Evolutionary conservation across 1,139 yeast genomes (phyloP).

Genomic region (Hyphopichia pseudoburtonii): DNA sequence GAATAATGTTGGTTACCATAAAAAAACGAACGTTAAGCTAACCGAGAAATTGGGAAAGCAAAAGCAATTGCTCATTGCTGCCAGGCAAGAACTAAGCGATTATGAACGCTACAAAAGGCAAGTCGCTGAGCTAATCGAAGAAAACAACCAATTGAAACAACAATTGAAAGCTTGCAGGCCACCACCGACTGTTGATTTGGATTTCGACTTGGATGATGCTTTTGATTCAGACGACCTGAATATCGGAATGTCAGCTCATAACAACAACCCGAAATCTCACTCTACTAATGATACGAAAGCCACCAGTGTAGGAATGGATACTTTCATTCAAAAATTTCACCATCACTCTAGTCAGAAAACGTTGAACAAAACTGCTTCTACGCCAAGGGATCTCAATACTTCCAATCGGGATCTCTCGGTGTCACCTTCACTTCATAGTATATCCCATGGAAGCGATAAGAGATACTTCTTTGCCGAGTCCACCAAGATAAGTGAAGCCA

Average conservation of each 20-base stretch:
- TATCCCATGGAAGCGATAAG: neutral
- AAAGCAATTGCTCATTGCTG: slow-evolving; percentile 15
- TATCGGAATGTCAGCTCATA: no score
- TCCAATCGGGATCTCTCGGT: no score
- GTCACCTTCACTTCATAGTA: neutral
- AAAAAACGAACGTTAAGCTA: slow-evolving; percentile 8
- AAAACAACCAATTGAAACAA: slow-evolving; percentile 5
- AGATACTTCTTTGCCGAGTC: slow-evolving; percentile 15
- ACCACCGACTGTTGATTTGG: neutral
- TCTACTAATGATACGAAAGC: neutral
- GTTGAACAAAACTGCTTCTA: slow-evolving; percentile 3
- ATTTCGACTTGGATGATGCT: no score
- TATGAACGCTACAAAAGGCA: slow-evolving; percentile 11
- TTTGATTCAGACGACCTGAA: no score
- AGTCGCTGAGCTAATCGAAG: slow-evolving; percentile 8
- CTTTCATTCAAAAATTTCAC: slow-evolving; percentile 18
- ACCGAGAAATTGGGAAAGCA: slow-evolving; percentile 12
- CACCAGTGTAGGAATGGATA: slow-evolving; percentile 8
- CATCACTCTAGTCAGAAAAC: slow-evolving; percentile 13
- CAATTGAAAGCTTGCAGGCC: slow-evolving; percentile 4
- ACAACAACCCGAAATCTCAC: neutral
- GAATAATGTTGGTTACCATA: slow-evolving; percentile 11
- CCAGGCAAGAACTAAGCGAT: slow-evolving; percentile 17
- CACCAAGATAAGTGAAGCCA: slow-evolving; percentile 11
- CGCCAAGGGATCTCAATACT: neutral